Percentiles rank a stretch among this genome's conserved stretches.
phyloP scores from a whole-genome alignment of 345 rosid species.

The Populus simonii region DNA sequence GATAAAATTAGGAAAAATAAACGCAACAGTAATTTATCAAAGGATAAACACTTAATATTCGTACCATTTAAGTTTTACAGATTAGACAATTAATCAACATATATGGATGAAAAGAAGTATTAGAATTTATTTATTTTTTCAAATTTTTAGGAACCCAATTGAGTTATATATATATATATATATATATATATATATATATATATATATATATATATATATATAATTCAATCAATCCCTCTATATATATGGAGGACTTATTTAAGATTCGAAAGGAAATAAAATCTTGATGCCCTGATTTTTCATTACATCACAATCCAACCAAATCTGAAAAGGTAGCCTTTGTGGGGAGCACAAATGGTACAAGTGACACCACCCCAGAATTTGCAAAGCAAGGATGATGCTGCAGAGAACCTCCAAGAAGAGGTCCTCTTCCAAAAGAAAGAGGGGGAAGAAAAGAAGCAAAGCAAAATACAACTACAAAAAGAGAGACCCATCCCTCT shows the following conservation, averaged over 20 bases:
- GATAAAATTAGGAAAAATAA: too few species aligned
- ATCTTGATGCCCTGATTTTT: background rate
- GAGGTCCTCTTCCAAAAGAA: background rate
- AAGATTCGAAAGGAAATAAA: background rate
- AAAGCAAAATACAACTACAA: background rate
- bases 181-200: too few species aligned
- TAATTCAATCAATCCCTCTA: too few species aligned
- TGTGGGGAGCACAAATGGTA: constrained; percentile 39
- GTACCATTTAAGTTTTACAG: background rate
- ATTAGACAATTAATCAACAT: background rate
- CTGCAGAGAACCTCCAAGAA: background rate
- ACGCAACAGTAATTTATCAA: too few species aligned
- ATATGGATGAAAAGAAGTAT: background rate
- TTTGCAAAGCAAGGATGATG: constrained; percentile 11
- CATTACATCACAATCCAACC: constrained; percentile 11
- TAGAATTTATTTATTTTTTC: background rate
- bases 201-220: too few species aligned
- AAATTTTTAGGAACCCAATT: background rate
- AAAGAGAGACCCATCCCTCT: background rate
- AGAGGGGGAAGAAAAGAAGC: background rate
- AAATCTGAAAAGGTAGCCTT: constrained; percentile 29
- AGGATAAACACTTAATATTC: too few species aligned
- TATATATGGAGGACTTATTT: background rate
- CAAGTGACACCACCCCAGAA: constrained; percentile 23
- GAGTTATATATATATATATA: background rate